phyloP scores from a whole-genome alignment of 2,329 filamentous ascomycete species.

The Talaromyces sp. region DNA sequence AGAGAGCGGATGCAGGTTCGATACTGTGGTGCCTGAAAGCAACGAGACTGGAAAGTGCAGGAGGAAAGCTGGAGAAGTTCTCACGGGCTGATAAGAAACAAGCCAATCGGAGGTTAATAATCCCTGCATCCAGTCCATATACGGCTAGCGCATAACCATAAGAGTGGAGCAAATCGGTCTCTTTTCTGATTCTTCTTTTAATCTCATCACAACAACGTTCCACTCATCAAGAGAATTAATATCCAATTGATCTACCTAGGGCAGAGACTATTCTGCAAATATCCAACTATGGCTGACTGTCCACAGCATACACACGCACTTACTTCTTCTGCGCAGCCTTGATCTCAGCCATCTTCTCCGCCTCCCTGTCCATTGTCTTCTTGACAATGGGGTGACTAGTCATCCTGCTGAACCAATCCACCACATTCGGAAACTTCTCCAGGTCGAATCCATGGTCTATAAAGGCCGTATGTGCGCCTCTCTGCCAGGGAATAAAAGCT shows the following conservation, averaged over 20 bases:
- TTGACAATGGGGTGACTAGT: background rate
- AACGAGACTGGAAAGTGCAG: background rate
- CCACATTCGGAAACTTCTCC: background rate
- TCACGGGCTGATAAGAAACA: background rate
- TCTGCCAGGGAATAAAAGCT: slow-evolving; percentile 9
- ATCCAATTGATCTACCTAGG: no score
- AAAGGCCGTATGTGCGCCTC: background rate
- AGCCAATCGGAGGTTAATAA: background rate
- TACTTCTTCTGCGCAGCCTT: background rate
- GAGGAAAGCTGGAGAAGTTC: background rate
- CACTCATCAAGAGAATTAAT: no score
- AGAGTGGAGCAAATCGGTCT: no score
- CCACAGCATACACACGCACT: no score
- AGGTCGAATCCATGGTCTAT: background rate
- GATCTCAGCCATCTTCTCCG: background rate
- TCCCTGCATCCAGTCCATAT: no score
- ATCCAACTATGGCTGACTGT: no score
- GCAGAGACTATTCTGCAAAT: background rate
- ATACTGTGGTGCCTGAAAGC: background rate
- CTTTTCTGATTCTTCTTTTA: background rate
- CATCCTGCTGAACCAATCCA: slow-evolving; percentile 3
- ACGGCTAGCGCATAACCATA: background rate
- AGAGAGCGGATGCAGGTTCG: background rate
- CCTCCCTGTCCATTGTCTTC: background rate
- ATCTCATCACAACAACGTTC: background rate